phyloP scores from a whole-genome alignment of 192 early-diverging fungal species.

The Coemansia sp. region DNA sequence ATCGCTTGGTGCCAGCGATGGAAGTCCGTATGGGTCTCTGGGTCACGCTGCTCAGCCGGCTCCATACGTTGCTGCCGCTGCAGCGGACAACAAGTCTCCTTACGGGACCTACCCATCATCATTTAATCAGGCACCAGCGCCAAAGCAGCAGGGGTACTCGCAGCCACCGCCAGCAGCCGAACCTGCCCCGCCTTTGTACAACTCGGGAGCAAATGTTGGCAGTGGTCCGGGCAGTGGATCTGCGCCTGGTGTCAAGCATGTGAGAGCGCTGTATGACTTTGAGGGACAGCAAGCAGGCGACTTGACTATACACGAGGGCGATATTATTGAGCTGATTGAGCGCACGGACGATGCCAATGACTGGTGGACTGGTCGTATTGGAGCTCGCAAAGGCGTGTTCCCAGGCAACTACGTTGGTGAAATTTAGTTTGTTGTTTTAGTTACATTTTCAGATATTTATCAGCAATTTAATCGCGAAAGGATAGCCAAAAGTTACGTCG shows the following conservation, averaged over 20 bases:
- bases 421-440: not conserved
- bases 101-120: conserved; percentile 5
- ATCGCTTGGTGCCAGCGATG: not conserved
- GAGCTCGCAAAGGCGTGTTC: conserved; percentile 65
- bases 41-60: conserved; percentile 3
- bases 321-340: conserved; percentile 67
- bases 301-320: conserved; percentile 66
- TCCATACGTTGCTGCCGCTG: conserved; percentile 7
- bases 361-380: conserved; percentile 80
- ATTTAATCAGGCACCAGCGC: not conserved
- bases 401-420: conserved; percentile 59
- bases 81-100: conserved; percentile 1
- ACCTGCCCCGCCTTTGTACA: conserved; percentile 13
- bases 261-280: conserved; percentile 76
- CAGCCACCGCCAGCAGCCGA: conserved; percentile 2
- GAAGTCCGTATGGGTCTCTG: conserved; percentile 20
- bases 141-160: conserved; percentile 8
- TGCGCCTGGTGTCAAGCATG: conserved; percentile 44
- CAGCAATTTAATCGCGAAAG: too few relatives aligned
- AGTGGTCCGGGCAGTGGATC: conserved; percentile 28
- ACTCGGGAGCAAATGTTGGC: conserved; percentile 10
- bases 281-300: conserved; percentile 70
- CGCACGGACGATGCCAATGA: conserved; percentile 60
- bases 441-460: too few relatives aligned
- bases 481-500: too few relatives aligned